Evolutionary conservation across 352 stramenopile genomes (phyloP).

Genomic region (Pythium aristosporum): DNA sequence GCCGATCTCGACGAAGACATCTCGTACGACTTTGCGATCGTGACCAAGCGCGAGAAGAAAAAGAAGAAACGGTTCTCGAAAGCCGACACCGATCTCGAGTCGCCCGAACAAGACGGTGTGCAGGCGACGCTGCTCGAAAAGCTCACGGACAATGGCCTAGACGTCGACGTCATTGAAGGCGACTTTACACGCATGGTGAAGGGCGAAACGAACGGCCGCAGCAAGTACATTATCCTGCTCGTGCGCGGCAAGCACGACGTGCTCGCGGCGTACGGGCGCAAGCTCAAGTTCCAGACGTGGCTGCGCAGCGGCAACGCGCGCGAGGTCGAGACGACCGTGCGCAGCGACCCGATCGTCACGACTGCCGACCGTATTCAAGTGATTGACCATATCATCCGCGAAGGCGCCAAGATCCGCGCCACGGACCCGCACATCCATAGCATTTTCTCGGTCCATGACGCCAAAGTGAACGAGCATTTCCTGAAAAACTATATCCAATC

Average conservation of each 20-base stretch:
- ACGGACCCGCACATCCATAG: slow-evolving; percentile 54
- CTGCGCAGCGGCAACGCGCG: slow-evolving; percentile 69
- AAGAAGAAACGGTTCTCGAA: slow-evolving; percentile 5
- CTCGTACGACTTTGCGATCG: slow-evolving; percentile 73
- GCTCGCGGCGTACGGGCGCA: slow-evolving; percentile 52
- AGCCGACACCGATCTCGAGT: slow-evolving; percentile 15
- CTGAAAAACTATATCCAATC: slow-evolving; percentile 72
- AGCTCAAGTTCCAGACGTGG: slow-evolving; percentile 75
- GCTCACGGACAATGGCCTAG: slow-evolving; percentile 58
- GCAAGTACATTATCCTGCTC: slow-evolving; percentile 74
- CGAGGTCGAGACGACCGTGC: slow-evolving; percentile 64
- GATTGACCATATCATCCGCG: slow-evolving; percentile 81
- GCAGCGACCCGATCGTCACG: slow-evolving; percentile 57
- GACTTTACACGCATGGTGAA: slow-evolving; percentile 54
- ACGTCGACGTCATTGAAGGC: slow-evolving; percentile 73
- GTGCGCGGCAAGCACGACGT: slow-evolving; percentile 68
- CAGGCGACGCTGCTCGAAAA: slow-evolving; percentile 55
- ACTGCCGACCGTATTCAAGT: slow-evolving; percentile 78
- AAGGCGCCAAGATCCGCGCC: slow-evolving; percentile 60
- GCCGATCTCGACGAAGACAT: slow-evolving; percentile 44
- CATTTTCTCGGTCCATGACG: slow-evolving; percentile 82
- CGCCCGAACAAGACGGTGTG: slow-evolving; percentile 33
- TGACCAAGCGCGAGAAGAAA: slow-evolving; percentile 47
- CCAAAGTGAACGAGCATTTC: slow-evolving; percentile 65
- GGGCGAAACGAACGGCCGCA: slow-evolving; percentile 29